phyloP scores from a whole-genome alignment of 2,329 filamentous ascomycete genomes.

The Fusarium protoensiforme region DNA sequence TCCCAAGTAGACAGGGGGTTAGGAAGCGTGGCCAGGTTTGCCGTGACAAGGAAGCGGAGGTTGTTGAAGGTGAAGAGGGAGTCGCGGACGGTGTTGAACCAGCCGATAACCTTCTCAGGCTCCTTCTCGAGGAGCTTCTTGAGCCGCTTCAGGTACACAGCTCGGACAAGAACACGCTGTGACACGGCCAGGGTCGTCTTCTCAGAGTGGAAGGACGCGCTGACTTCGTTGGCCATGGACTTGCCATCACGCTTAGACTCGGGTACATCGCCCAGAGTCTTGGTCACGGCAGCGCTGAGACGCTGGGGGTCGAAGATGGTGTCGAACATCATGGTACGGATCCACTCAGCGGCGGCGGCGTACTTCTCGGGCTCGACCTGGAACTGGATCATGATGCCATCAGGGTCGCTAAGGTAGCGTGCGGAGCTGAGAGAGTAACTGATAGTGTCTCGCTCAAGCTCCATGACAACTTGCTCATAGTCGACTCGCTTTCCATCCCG shows the following conservation, averaged over 20 bases:
- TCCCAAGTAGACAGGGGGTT: conserved; percentile 86
- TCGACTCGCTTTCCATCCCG: conserved; percentile 80
- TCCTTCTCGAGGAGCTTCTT: conserved; percentile 83
- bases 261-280: conserved; percentile 90
- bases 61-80: conserved; percentile 86
- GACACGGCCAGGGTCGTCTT: conserved; percentile 81
- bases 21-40: conserved; percentile 78
- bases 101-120: conserved; percentile 78
- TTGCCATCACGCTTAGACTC: conserved; percentile 90
- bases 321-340: conserved; percentile 87
- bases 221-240: conserved; percentile 71
- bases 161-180: conserved; percentile 84
- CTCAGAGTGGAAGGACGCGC: conserved; percentile 84
- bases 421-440: conserved; percentile 80
- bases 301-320: conserved; percentile 83
- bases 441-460: conserved; percentile 91
- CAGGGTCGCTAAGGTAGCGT: conserved; percentile 77
- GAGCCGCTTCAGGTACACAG: conserved; percentile 86
- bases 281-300: conserved; percentile 74
- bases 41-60: conserved; percentile 85
- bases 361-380: conserved; percentile 93
- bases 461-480: conserved; percentile 92
- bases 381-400: conserved; percentile 84
- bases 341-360: conserved; percentile 81
- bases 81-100: conserved; percentile 80